Evolutionary conservation across 257 asterid genomes (phyloP).

Genomic region (Solanum appendiculatum): DNA sequence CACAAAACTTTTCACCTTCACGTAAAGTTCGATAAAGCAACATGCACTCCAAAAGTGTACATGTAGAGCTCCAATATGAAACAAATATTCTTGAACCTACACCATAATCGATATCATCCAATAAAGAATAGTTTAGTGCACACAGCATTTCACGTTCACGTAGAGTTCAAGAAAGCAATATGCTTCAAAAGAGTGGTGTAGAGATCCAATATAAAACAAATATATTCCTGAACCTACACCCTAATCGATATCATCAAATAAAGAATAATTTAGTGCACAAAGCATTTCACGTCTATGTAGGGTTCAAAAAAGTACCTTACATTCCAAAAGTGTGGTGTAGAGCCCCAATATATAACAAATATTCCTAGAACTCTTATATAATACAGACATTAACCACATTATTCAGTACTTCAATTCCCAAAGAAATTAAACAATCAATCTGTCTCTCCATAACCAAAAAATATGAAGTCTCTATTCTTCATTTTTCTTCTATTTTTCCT

Average conservation of each 20-base stretch:
- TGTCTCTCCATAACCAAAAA: not conserved
- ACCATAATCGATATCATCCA: not conserved
- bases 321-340: not conserved
- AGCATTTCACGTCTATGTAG: not conserved
- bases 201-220: not conserved
- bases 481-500: constrained; percentile 2
- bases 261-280: not conserved
- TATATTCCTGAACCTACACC: not conserved
- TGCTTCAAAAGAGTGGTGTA: not conserved
- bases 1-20: not conserved
- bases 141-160: not conserved
- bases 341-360: too few relatives aligned
- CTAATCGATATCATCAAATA: not conserved
- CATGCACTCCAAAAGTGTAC: not conserved
- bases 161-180: too few relatives aligned
- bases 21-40: too few relatives aligned
- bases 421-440: not conserved
- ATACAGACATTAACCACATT: not conserved
- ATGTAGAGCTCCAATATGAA: not conserved
- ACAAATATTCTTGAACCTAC: not conserved
- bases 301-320: not conserved
- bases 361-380: not conserved
- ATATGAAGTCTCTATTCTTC: constrained; percentile 8
- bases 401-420: not conserved
- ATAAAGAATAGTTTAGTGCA: not conserved